Conservation (phyloP, 2,329 filamentous ascomycete genomes). For the Epichloe sibirici region DNA sequence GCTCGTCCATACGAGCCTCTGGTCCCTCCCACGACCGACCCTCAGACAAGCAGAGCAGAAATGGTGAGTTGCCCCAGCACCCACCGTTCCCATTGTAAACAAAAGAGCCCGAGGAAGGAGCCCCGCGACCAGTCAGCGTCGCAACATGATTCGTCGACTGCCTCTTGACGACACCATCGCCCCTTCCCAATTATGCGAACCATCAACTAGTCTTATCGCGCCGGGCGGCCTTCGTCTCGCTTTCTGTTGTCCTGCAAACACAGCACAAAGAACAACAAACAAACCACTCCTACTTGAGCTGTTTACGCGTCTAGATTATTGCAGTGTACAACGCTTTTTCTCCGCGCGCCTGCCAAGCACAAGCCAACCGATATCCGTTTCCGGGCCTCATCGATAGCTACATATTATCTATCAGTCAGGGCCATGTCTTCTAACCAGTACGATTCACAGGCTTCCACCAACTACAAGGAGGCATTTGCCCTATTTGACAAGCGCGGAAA, state of each 20-base stretch:
- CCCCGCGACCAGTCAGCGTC: conserved; percentile 3
- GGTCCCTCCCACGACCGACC: neutral
- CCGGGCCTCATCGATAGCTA: neutral
- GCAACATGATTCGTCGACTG: conserved; percentile 6
- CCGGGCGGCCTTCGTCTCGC: neutral
- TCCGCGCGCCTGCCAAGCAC: neutral
- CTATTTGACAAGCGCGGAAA: conserved; percentile 99
- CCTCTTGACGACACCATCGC: neutral
- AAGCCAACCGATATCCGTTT: neutral
- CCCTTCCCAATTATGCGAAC: neutral
- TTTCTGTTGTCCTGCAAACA: neutral
- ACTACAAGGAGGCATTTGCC: conserved; percentile 99
- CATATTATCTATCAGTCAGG: neutral
- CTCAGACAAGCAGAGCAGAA: neutral
- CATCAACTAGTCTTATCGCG: neutral
- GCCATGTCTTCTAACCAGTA: conserved; percentile 40
- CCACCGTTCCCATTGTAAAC: conserved; percentile 5
- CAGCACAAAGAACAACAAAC: neutral
- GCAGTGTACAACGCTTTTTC: neutral
- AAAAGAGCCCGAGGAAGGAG: conserved; percentile 4
- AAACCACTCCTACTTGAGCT: neutral
- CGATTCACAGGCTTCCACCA: conserved; percentile 62
- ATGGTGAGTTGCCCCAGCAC: conserved; percentile 9
- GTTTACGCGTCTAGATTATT: neutral
- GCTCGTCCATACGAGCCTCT: neutral